Percentiles rank a stretch among this genome's conserved stretches.
Conservation (phyloP, 495 filamentous ascomycete genomes). For the Eremomyces bilateralis region DNA sequence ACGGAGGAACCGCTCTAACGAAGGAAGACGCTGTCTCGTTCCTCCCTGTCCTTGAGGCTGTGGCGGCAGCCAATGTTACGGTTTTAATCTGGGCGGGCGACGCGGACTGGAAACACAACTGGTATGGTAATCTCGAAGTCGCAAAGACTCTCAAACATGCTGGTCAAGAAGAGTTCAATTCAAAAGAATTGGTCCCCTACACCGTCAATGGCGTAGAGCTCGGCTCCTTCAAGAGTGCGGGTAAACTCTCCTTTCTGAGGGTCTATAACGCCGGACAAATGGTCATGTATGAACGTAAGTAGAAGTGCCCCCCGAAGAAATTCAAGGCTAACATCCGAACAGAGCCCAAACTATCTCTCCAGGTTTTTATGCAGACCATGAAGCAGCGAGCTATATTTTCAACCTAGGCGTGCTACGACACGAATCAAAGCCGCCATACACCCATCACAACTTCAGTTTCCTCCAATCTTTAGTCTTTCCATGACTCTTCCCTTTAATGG, state of each 20-base stretch:
- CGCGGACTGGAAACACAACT: constrained; percentile 35
- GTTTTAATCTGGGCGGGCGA: constrained; percentile 33
- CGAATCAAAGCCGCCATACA: too few relatives aligned
- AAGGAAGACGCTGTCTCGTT: constrained; percentile 29
- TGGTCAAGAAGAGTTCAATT: constrained; percentile 23
- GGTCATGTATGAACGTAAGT: constrained; percentile 10
- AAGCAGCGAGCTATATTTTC: constrained; percentile 16
- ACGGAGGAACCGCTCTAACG: constrained; percentile 22
- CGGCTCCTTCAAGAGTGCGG: constrained; percentile 45
- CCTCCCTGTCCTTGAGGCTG: constrained; percentile 23
- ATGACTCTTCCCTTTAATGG: too few relatives aligned
- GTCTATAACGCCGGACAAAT: not conserved
- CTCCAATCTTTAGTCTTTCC: too few relatives aligned
- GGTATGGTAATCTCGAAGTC: constrained; percentile 23
- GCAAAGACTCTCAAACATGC: constrained; percentile 27
- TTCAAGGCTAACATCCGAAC: not conserved
- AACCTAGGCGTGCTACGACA: too few relatives aligned
- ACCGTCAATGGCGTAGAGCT: constrained; percentile 34
- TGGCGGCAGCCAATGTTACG: constrained; percentile 26
- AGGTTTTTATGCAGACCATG: constrained; percentile 32
- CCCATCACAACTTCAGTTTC: too few relatives aligned
- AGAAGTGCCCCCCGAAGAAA: not conserved
- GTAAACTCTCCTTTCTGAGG: constrained; percentile 46
- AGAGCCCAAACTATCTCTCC: constrained; percentile 26
- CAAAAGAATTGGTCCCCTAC: constrained; percentile 32